phyloP scores from a whole-genome alignment of 2,329 filamentous ascomycete genomes.

The Colletotrichum noveboracense region DNA sequence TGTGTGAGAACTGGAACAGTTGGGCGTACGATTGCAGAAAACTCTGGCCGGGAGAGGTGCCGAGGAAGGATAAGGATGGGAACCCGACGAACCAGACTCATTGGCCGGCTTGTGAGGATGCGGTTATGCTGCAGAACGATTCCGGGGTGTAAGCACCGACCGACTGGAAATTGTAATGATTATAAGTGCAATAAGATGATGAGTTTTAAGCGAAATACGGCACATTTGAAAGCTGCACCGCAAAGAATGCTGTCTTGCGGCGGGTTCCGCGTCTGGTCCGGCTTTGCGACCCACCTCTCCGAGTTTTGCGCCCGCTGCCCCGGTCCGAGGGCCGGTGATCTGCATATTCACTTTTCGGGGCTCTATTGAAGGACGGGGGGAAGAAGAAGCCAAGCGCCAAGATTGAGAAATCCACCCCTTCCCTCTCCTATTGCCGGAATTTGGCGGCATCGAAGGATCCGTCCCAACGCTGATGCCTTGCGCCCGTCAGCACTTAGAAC shows the following conservation, averaged over 20 bases:
- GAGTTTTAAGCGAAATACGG: not conserved
- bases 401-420: not conserved
- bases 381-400: not conserved
- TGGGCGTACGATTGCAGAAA: constrained; percentile 17
- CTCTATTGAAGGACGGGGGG: not conserved
- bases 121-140: not conserved
- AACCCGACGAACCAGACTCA: not conserved
- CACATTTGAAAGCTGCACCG: not conserved
- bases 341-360: not conserved
- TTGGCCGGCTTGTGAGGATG: not conserved
- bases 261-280: not conserved
- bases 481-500: not conserved
- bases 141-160: not conserved
- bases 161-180: not conserved
- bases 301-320: not conserved
- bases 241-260: not conserved
- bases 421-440: not conserved
- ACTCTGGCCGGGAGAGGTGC: not conserved
- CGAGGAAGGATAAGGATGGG: not conserved
- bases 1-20: constrained; percentile 7
- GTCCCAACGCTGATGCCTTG: no score
- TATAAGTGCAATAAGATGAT: no score
- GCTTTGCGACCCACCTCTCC: not conserved
- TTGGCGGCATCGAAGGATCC: not conserved
- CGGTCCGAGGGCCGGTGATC: not conserved